Percentiles rank a stretch among this genome's conserved stretches.
Evolutionary conservation across 2,329 filamentous ascomycete genomes (phyloP).

Genomic region (Cordyceps cicadae): DNA sequence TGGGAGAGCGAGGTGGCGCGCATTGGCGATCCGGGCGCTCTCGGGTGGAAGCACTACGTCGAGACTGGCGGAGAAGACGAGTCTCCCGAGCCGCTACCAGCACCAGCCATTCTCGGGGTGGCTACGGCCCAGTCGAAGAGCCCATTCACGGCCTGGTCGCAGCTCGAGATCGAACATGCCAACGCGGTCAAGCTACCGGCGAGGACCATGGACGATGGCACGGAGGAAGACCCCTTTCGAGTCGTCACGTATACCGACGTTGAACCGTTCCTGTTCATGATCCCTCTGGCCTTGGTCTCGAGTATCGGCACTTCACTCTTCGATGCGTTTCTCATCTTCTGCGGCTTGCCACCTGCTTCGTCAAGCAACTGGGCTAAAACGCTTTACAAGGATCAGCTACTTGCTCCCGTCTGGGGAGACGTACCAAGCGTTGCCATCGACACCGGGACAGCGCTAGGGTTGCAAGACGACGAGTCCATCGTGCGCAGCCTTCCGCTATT

Average conservation of each 20-base stretch:
- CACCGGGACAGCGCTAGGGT: not conserved
- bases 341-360: slow-evolving; percentile 48
- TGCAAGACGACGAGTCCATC: slow-evolving; percentile 11
- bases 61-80: slow-evolving; percentile 28
- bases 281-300: slow-evolving; percentile 32
- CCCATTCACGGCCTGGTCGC: slow-evolving; percentile 43
- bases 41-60: slow-evolving; percentile 59
- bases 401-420: slow-evolving; percentile 13
- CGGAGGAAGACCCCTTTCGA: slow-evolving; percentile 74
- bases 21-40: slow-evolving; percentile 63
- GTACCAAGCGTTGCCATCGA: not conserved
- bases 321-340: slow-evolving; percentile 64
- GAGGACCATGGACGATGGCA: slow-evolving; percentile 63
- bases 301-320: slow-evolving; percentile 42
- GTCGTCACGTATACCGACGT: slow-evolving; percentile 76
- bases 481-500: slow-evolving; percentile 7
- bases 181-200: slow-evolving; percentile 53
- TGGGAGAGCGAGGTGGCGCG: slow-evolving; percentile 81
- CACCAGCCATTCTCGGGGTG: not conserved
- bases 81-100: slow-evolving; percentile 29
- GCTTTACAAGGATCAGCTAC: slow-evolving; percentile 25
- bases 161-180: slow-evolving; percentile 44
- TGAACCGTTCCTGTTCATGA: slow-evolving; percentile 48
- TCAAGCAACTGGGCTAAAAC: slow-evolving; percentile 21
- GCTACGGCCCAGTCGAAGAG: slow-evolving; percentile 27